Evolutionary conservation across 352 stramenopile species (phyloP).

Genomic region (Blastocystis sp.): DNA sequence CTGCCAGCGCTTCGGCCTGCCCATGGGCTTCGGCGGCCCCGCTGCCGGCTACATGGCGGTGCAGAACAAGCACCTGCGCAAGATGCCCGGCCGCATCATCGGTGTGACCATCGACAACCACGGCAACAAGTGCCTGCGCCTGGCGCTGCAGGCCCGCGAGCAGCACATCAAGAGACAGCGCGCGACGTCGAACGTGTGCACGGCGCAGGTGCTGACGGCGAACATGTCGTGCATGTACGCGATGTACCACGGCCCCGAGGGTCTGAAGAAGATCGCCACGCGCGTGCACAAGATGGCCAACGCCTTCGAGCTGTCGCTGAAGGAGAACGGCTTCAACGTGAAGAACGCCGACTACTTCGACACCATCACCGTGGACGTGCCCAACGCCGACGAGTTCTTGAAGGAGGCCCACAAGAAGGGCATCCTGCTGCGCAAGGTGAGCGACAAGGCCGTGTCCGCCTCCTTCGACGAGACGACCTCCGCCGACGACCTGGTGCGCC

Average conservation of each 20-base stretch:
- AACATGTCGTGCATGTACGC: slow-evolving; percentile 94
- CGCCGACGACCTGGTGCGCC: slow-evolving; percentile 80
- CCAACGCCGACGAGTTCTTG: slow-evolving; percentile 67
- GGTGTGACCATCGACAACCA: slow-evolving; percentile 91
- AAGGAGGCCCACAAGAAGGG: slow-evolving; percentile 73
- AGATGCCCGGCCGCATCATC: slow-evolving; percentile 96
- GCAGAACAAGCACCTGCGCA: slow-evolving; percentile 89
- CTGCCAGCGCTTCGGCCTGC: slow-evolving; percentile 95
- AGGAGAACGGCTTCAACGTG: slow-evolving; percentile 77
- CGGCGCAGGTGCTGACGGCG: slow-evolving; percentile 92
- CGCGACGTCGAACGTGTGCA: slow-evolving; percentile 98
- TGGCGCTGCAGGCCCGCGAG: slow-evolving; percentile 99
- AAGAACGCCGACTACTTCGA: slow-evolving; percentile 71
- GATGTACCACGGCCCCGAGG: slow-evolving; percentile 95
- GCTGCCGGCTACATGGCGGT: slow-evolving; percentile 94
- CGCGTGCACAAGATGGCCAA: slow-evolving; percentile 86
- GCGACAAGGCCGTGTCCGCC: slow-evolving; percentile 83
- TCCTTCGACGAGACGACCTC: slow-evolving; percentile 93
- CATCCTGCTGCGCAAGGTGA: slow-evolving; percentile 83
- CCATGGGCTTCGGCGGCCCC: slow-evolving; percentile 97
- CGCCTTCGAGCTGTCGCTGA: slow-evolving; percentile 82
- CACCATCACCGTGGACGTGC: slow-evolving; percentile 71
- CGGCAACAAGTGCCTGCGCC: slow-evolving; percentile 89
- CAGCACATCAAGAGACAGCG: slow-evolving; percentile 97
- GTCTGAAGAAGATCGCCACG: slow-evolving; percentile 86